Evolutionary conservation across 1,139 yeast genomes (phyloP), one percentile per base, ranked within the genome.

Genomic region (Scheffersomyces stambukii): DNA sequence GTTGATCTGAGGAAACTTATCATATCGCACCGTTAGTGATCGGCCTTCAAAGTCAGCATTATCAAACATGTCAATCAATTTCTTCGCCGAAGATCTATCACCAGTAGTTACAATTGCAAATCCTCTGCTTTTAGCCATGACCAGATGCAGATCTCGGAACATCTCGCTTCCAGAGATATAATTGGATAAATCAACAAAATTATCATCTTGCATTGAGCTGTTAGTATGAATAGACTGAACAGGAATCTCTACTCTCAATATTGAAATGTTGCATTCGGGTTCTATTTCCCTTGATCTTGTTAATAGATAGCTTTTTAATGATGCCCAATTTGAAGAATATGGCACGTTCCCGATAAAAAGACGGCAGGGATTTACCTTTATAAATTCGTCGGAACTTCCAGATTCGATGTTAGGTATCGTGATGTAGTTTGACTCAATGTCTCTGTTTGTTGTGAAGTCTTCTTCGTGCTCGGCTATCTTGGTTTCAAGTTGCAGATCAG

Each of bases 61-160:
- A 45, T 80, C 70, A 44, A 77, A 73, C 33, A 49, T 39, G 30
- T 57, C 50, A 24, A 80, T 77, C 5, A 80, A 61, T 30, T 54
- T 55, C 16, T 63, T 64, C 8, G 83, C 77, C n/a, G 70, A 71
- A 16, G 57, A 60, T 27, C 56, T 57, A 30, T 69, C 52, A 8
- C 61, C 64, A 16, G 80, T 77, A 7, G 73, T 64, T 1, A 78
- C 83, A 19, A 80, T 72, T 1, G 85, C 88, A 56, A 75, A 79
- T 4, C 89, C 88, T 42, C 77, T 67, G 33, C 67, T 55, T 36
- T 46, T 33, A 48, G 31, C 24, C 4, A 33, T 9, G 9, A 34
- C 8, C 19, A 19, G 30, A 4, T 21, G 23, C 3, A 19, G 38
- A 10, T 16, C n/a, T 7, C 12, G 19, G 5, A 19, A 6, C 23